Evolutionary conservation across 202 grass and related monocot genomes (phyloP), one percentile per base, ranked within the genome.

Genomic region (Brachypodium distachyon): DNA sequence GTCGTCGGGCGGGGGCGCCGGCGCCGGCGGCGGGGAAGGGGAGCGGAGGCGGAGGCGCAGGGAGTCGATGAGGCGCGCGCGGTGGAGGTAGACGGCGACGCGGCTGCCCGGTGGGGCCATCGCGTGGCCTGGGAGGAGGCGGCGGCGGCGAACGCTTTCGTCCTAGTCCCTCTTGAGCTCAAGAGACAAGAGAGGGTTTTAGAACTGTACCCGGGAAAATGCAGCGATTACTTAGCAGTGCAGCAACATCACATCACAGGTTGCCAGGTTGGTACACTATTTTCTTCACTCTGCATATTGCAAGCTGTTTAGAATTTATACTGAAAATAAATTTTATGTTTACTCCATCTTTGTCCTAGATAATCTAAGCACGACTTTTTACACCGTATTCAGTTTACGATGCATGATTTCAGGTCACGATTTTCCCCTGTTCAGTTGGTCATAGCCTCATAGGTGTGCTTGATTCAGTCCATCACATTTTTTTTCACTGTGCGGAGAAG

Each of bases 1-100:
- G 58, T 90, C 84, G 69, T 80, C 74, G 37, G 73, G 67, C 14
- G 26, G 51, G 51, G 69, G 67, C 60, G 48, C 50, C n/a, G n/a
- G n/a, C 3, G 72, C 48, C 5, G 61, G 52, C 4, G 31, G 58
- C 40, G 59, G 38, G 34, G 74, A 18, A 25, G 76, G 65, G 16
- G 51, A 71, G 33, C 81, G 83, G 52, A 85, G 81, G 43, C 76
- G 83, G 18, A 94, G 80, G 26, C 87, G 89, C 32, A 90, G 29
- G 27, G 86, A 50, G 71, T 97, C 84, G 61, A 97, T 94, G 79
- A 92, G 79, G 73, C 87, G 89, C 7, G 91, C 85, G 38, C 82
- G 79, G 55, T 70, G 83, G 85, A 98, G 85, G 77, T 98, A 98
- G 77, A 82, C 70, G 26, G 87, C 76, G 10, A 98, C 82, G 28